Conservation (phyloP, 2,329 filamentous ascomycete species). For the Diaporthe batatas region DNA sequence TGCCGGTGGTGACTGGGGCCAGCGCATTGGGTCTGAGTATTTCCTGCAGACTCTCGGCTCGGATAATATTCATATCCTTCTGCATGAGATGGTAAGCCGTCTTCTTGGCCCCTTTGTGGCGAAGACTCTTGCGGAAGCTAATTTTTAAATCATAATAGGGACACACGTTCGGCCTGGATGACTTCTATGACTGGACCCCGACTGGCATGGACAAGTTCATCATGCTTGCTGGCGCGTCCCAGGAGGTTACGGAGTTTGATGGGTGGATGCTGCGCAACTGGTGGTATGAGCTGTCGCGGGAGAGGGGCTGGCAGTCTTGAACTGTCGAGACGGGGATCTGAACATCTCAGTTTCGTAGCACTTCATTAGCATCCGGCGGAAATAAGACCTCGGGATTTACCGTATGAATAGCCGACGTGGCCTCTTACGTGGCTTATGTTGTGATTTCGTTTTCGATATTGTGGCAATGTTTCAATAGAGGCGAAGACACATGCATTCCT, state of each 20-base stretch:
- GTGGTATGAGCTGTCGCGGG: conserved; percentile 50
- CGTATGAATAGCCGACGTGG: too few relatives aligned
- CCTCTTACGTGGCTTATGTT: too few relatives aligned
- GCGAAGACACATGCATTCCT: too few relatives aligned
- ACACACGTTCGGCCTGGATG: conserved; percentile 1
- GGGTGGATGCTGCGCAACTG: conserved; percentile 64
- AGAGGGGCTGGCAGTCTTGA: conserved; percentile 17
- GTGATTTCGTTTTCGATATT: too few relatives aligned
- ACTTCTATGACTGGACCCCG: conserved; percentile 23
- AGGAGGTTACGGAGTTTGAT: conserved; percentile 61
- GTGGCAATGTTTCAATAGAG: too few relatives aligned
- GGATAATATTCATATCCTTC: conserved; percentile 3
- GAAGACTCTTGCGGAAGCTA: not conserved
- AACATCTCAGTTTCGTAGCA: not conserved
- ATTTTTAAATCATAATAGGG: not conserved
- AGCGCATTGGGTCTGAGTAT: conserved; percentile 49
- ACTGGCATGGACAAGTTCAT: not conserved
- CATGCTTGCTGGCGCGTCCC: conserved; percentile 59
- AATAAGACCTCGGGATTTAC: too few relatives aligned
- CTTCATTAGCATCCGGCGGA: not conserved
- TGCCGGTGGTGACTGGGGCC: conserved; percentile 62
- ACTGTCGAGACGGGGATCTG: too few relatives aligned
- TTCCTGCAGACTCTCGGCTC: conserved; percentile 4
- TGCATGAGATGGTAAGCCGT: conserved; percentile 10
- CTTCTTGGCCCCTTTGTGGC: not conserved